These are phyloP conservation scores for Clarireedia hainanense DNA, from an alignment of 2,329 filamentous ascomycete species.

Conservation along the genomic window DNA sequence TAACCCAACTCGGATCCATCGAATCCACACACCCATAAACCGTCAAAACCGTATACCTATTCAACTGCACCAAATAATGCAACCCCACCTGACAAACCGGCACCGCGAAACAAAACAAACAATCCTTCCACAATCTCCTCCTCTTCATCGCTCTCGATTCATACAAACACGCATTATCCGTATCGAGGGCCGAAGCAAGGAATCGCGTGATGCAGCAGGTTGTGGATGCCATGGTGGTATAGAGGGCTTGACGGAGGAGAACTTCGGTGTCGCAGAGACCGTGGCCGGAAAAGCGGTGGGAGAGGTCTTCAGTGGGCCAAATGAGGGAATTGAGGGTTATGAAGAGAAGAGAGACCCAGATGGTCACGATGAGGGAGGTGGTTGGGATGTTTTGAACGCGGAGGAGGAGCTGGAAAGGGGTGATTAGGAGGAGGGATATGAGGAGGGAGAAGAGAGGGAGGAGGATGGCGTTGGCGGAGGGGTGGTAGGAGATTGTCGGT, in stretches of 20 bases:
- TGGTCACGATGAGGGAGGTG: conserved; percentile 47
- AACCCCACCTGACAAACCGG: conserved; percentile 47
- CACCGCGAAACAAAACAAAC: conserved; percentile 46
- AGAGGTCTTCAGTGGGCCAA: conserved; percentile 52
- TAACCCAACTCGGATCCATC: conserved; percentile 49
- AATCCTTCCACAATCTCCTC: conserved; percentile 40
- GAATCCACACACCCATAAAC: conserved; percentile 51
- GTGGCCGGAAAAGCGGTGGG: conserved; percentile 47
- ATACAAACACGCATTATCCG: conserved; percentile 43
- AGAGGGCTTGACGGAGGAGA: conserved; percentile 46
- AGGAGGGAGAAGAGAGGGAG: conserved; percentile 43
- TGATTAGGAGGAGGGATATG: conserved; percentile 43
- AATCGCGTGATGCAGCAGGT: conserved; percentile 51
- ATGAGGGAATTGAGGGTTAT: conserved; percentile 55
- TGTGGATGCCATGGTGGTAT: conserved; percentile 43
- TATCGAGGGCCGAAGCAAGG: conserved; percentile 53
- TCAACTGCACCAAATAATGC: conserved; percentile 52
- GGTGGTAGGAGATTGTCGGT: background rate
- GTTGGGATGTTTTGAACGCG: conserved; percentile 54
- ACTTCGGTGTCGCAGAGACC: conserved; percentile 58
- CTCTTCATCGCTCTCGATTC: conserved; percentile 40
- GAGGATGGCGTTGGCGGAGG: conserved; percentile 28
- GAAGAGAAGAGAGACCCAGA: conserved; percentile 47
- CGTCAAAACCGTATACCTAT: conserved; percentile 49
- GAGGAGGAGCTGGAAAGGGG: conserved; percentile 52